Evolutionary conservation across 2,329 filamentous ascomycete species (phyloP), one percentile per base, ranked within the genome.

Genomic region (Calonectria pteridis): DNA sequence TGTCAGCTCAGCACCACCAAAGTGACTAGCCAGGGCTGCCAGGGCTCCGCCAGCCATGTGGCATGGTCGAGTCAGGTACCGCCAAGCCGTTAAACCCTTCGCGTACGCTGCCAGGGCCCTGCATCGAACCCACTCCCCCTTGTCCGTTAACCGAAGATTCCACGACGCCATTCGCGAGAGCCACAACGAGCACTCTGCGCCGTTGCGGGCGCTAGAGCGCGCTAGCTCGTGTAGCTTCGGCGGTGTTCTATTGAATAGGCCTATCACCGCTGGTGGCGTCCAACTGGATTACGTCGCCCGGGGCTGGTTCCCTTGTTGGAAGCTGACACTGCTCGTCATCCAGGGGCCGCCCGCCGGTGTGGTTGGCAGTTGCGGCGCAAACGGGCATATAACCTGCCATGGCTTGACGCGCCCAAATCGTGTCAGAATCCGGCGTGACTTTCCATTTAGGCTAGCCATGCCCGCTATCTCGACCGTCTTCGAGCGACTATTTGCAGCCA

Each of bases 91-190:
- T 46, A 14, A n/a, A 35, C 49, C 37, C 53, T 33, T 62, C 50
- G 33, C 50, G 53, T 35, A 46, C 28, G 49, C 62, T 49, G 9
- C 43, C 31, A 50, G 53, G n/a, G 50, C 7, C 65, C 16, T 23
- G 43, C 43, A 59, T 58, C 65, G 14, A 46, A 35, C 65, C 49
- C 28, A 31, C n/a, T 18, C 50, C 53, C 53, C 55, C 67, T 50
- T 50, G 58, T 31, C 33, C 31, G 43, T 69, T 68, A 59, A 33
- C 65, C 65, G 65, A 67, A 43, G 65, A 67, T 58, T 67, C 50
- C 2, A 35, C 65, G 67, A 51, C 51, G 40, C 53, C 43, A 69
- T 69, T 63, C 67, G 55, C 31, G 26, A 40, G n/a, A n/a, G 16
- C 26, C 18, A 5, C 35, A 6, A 28, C 26, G 51, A 59, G 33